These are phyloP conservation scores for Sporormia fimetaria DNA, from an alignment of 495 filamentous ascomycete species.

Conservation along the genomic window DNA sequence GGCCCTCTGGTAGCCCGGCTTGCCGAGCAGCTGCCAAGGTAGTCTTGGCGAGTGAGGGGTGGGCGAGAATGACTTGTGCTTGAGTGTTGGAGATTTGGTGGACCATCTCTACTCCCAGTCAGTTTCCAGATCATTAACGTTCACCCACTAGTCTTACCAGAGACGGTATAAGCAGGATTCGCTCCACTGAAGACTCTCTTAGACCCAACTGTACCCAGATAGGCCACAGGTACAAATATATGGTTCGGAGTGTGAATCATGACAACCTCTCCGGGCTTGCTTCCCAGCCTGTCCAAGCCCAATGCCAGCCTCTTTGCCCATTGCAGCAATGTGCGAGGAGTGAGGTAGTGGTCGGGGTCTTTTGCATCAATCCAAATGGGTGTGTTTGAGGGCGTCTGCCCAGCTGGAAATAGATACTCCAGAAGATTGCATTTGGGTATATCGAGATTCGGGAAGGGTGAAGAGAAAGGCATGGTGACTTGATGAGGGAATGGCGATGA, in stretches of 20 bases:
- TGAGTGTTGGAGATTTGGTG: slow-evolving; percentile 37
- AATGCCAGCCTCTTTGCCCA: slow-evolving; percentile 36
- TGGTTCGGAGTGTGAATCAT: slow-evolving; percentile 41
- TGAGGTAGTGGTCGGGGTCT: slow-evolving; percentile 30
- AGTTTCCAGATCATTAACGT: background rate
- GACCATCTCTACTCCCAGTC: slow-evolving; percentile 28
- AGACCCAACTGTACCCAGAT: slow-evolving; percentile 38
- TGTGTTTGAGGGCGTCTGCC: slow-evolving; percentile 28
- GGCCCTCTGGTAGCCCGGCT: slow-evolving; percentile 32
- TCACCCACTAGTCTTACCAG: slow-evolving; percentile 10
- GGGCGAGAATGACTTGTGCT: slow-evolving; percentile 31
- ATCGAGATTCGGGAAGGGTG: slow-evolving; percentile 28
- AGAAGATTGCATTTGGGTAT: slow-evolving; percentile 38
- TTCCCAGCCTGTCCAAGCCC: slow-evolving; percentile 33
- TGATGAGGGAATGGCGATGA: slow-evolving; percentile 1
- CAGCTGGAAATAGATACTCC: slow-evolving; percentile 36
- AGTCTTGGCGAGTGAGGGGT: slow-evolving; percentile 32
- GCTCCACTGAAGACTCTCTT: slow-evolving; percentile 33
- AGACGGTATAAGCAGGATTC: slow-evolving; percentile 32
- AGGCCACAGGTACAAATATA: slow-evolving; percentile 38
- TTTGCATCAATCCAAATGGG: slow-evolving; percentile 39
- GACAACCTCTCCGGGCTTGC: slow-evolving; percentile 35
- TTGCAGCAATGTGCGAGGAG: slow-evolving; percentile 32
- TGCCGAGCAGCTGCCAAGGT: slow-evolving; percentile 34
- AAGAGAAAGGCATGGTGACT: slow-evolving; percentile 31